Conservation (phyloP, 1,284 basidiomycete species). For the Fistulinella staudtii region DNA sequence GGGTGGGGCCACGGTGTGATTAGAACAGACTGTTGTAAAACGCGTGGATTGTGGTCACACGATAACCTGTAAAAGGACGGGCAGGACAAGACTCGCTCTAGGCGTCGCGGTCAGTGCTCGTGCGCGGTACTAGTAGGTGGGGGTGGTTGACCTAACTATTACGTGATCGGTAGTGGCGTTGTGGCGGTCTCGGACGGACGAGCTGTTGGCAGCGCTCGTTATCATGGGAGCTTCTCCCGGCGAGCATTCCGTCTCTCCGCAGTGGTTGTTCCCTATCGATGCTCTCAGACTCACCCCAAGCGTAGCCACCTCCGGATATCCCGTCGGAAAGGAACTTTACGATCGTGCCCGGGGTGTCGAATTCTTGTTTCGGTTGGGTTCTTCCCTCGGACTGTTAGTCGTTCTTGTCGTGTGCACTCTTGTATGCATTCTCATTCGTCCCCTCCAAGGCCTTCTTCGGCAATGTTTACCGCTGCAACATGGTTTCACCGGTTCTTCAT, state of each 20-base stretch:
- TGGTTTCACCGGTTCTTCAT: slow-evolving; percentile 96
- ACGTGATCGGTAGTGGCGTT: slow-evolving; percentile 31
- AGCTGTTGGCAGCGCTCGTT: background rate
- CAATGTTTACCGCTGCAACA: slow-evolving; percentile 80
- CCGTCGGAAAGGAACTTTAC: slow-evolving; percentile 64
- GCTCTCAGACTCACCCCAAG: slow-evolving; percentile 57
- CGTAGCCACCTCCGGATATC: slow-evolving; percentile 43
- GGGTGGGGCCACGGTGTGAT: background rate
- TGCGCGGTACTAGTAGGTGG: no score
- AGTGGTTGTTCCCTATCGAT: slow-evolving; percentile 69
- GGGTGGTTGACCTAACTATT: slow-evolving; percentile 13
- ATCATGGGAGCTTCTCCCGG: slow-evolving; percentile 23
- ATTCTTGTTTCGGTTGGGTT: slow-evolving; percentile 74
- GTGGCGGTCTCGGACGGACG: slow-evolving; percentile 15
- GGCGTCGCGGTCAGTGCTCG: no score
- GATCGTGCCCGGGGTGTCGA: slow-evolving; percentile 76
- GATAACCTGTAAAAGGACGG: no score
- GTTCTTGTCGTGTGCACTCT: slow-evolving; percentile 8
- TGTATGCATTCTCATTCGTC: slow-evolving; percentile 15
- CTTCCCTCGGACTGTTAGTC: slow-evolving; percentile 68
- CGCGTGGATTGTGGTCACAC: no score
- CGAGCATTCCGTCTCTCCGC: slow-evolving; percentile 36
- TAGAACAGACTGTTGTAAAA: no score
- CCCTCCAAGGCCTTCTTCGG: slow-evolving; percentile 60
- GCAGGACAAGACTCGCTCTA: no score